phyloP scores from a whole-genome alignment of 805 yeast genomes.

The Candida sithepensis region DNA sequence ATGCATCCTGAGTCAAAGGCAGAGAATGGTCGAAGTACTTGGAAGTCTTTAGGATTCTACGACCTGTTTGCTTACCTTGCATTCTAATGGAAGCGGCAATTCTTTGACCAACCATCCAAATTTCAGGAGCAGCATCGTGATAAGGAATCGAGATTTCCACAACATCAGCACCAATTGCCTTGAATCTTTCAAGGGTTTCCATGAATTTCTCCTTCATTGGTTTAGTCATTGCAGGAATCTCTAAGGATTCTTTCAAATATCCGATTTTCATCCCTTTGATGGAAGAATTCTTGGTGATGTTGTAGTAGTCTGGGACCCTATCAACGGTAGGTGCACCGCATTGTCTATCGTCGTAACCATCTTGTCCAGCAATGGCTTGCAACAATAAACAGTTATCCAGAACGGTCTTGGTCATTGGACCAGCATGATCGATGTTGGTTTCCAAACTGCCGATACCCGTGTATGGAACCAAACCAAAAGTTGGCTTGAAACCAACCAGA shows the following conservation, averaged over 20 bases:
- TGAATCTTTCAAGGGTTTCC: constrained; percentile 28
- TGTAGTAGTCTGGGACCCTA: constrained; percentile 22
- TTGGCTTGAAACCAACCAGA: constrained; percentile 42
- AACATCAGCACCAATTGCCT: constrained; percentile 32
- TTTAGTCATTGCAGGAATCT: constrained; percentile 31
- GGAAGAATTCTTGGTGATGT: constrained; percentile 12
- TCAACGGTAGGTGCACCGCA: constrained; percentile 13
- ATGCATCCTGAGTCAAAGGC: constrained; percentile 18
- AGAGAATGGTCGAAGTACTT: constrained; percentile 16
- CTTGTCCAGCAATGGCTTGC: constrained; percentile 35
- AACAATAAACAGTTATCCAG: constrained; percentile 31
- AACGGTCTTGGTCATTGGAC: constrained; percentile 37
- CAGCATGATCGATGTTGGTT: constrained; percentile 34
- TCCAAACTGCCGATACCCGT: constrained; percentile 36
- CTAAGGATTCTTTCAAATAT: constrained; percentile 33
- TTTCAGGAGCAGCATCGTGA: constrained; percentile 34
- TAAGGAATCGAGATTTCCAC: constrained; percentile 34
- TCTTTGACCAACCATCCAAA: constrained; percentile 35
- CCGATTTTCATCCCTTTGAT: constrained; percentile 33
- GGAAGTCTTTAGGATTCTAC: constrained; percentile 19
- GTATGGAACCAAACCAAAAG: constrained; percentile 40
- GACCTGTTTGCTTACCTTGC: constrained; percentile 19
- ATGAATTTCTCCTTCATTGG: constrained; percentile 26
- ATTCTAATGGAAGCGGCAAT: constrained; percentile 20
- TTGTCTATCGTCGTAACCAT: constrained; percentile 33